Evolutionary conservation across 169 alveolate genomes (phyloP).

Genomic region (Plasmodium knowlesi): DNA sequence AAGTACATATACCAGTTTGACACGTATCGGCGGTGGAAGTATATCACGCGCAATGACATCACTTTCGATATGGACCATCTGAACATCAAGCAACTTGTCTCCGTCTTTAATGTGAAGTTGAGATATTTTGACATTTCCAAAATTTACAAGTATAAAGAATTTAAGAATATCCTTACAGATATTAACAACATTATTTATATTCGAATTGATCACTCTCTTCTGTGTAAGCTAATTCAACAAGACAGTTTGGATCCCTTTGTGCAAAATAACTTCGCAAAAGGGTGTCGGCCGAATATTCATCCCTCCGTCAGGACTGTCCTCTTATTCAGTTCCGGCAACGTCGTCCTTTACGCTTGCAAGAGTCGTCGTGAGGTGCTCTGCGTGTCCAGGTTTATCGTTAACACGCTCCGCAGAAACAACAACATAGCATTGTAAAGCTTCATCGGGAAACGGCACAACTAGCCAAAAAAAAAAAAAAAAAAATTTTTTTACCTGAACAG

Average conservation of each 20-base stretch:
- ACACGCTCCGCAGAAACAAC: constrained; percentile 28
- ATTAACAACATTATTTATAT: constrained; percentile 64
- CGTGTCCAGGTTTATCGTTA: constrained; percentile 33
- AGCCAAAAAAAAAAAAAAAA: constrained; percentile 13
- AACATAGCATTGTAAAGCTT: neutral
- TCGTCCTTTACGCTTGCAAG: constrained; percentile 57
- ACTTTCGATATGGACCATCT: constrained; percentile 34
- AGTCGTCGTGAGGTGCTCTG: constrained; percentile 24
- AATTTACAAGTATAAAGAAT: constrained; percentile 48
- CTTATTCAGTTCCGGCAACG: constrained; percentile 37
- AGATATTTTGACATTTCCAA: constrained; percentile 30
- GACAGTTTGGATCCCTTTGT: neutral
- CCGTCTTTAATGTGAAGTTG: constrained; percentile 58
- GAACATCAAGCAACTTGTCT: constrained; percentile 41
- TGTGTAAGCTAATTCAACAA: constrained; percentile 50
- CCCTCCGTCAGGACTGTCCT: constrained; percentile 33
- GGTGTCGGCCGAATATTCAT: neutral
- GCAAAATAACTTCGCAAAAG: constrained; percentile 6
- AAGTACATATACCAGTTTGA: constrained; percentile 52
- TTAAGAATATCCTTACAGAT: constrained; percentile 55
- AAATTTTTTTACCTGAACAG: constrained; percentile 20
- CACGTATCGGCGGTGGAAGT: constrained; percentile 42
- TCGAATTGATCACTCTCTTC: constrained; percentile 45
- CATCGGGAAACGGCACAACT: neutral
- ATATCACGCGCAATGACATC: constrained; percentile 31